Percentiles rank a stretch among this genome's conserved stretches.
These are phyloP conservation scores for Populus euphratica DNA, from an alignment of 345 rosid genomes.

Conservation along the genomic window DNA sequence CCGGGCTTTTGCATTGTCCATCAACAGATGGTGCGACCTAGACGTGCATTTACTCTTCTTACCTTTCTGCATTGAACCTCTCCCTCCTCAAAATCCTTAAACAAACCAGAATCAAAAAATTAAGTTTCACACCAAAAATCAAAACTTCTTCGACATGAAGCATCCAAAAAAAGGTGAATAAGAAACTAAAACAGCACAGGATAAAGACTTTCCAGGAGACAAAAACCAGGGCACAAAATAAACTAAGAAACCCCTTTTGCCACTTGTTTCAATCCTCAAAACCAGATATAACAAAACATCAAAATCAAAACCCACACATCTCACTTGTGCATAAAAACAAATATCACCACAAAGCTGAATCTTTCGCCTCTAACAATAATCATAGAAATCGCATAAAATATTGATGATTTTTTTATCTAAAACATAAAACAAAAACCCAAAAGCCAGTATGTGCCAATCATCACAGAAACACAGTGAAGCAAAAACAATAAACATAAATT, in stretches of 20 bases:
- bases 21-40: slow-evolving; percentile 44
- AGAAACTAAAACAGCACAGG: not conserved
- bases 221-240: not conserved
- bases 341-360: not conserved
- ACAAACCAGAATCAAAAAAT: not conserved
- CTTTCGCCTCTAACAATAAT: not conserved
- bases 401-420: not conserved
- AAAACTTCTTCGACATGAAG: not conserved
- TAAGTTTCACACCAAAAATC: not conserved
- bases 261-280: not conserved
- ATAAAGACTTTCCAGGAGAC: not conserved
- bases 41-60: slow-evolving; percentile 48
- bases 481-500: not conserved
- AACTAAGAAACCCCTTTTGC: not conserved
- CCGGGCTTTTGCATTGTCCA: slow-evolving; percentile 58
- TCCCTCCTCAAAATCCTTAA: not conserved
- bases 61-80: slow-evolving; percentile 34
- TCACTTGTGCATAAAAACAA: too few species aligned
- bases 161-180: not conserved
- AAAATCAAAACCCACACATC: not conserved
- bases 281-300: not conserved
- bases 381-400: not conserved
- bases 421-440: not conserved
- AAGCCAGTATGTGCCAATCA: not conserved
- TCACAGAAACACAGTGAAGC: not conserved